Percentiles rank a stretch among this genome's conserved stretches.
phyloP scores from a whole-genome alignment of 495 filamentous ascomycete genomes.

The Zalerion maritima region DNA sequence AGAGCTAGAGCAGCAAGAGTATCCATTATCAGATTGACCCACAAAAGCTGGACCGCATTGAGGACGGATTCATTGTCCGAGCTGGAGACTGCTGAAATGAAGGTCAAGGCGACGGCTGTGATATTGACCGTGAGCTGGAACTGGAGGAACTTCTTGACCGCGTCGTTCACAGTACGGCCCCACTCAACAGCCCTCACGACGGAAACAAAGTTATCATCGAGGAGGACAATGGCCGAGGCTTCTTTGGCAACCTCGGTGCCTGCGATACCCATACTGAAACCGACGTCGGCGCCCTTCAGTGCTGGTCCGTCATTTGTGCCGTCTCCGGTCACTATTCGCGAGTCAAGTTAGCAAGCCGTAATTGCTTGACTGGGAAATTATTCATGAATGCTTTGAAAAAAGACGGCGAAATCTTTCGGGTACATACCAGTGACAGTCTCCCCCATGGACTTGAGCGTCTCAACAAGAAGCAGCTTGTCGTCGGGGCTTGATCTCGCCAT shows the following conservation, averaged over 20 bases:
- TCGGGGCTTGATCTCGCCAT: conserved; percentile 60
- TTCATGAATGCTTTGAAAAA: too few relatives aligned
- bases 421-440: conserved; percentile 78
- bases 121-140: conserved; percentile 91
- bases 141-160: conserved; percentile 83
- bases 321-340: conserved; percentile 90
- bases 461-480: conserved; percentile 61
- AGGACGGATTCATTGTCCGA: conserved; percentile 54
- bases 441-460: conserved; percentile 57
- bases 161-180: conserved; percentile 80
- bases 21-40: conserved; percentile 92
- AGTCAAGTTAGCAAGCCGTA: too few relatives aligned
- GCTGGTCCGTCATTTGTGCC: conserved; percentile 88
- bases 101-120: conserved; percentile 72
- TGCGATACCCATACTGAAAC: conserved; percentile 83
- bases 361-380: too few relatives aligned
- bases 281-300: conserved; percentile 74
- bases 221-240: conserved; percentile 83
- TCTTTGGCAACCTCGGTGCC: conserved; percentile 90
- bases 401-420: too few relatives aligned
- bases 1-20: conserved; percentile 91
- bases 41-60: conserved; percentile 73
- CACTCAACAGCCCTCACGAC: conserved; percentile 81
- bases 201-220: conserved; percentile 87
- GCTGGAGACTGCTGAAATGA: conserved; percentile 63